These are phyloP conservation scores for Kodamaea anthophila DNA, from an alignment of 1,139 yeast species.

Conservation along the genomic window DNA sequence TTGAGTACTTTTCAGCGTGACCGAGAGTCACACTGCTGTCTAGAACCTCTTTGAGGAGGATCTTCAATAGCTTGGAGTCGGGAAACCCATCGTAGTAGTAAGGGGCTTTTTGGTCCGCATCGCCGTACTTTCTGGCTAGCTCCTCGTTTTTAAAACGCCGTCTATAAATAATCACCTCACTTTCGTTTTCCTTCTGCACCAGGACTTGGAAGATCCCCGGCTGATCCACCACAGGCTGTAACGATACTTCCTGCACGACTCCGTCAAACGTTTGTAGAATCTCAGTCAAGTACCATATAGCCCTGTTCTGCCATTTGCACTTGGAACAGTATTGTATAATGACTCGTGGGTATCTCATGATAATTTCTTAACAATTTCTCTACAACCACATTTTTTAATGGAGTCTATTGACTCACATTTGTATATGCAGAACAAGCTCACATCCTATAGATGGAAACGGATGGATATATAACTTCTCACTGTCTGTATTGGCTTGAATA, in stretches of 20 bases:
- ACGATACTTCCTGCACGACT: constrained; percentile 29
- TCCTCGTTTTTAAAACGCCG: constrained; percentile 30
- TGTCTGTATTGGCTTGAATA: too few species aligned
- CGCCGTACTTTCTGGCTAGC: constrained; percentile 14
- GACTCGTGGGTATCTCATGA: constrained; percentile 23
- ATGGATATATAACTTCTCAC: too few species aligned
- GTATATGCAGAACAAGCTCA: too few species aligned
- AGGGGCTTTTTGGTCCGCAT: constrained; percentile 20
- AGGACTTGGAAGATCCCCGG: constrained; percentile 36
- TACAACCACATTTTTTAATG: too few species aligned
- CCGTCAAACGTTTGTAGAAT: constrained; percentile 39
- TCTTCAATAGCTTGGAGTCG: constrained; percentile 37
- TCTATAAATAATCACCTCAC: constrained; percentile 25
- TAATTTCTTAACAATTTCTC: too few species aligned
- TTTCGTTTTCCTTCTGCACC: constrained; percentile 11
- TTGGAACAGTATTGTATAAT: constrained; percentile 37
- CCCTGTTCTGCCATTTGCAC: constrained; percentile 46
- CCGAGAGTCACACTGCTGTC: constrained; percentile 22
- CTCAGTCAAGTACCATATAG: constrained; percentile 43
- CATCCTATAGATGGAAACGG: too few species aligned
- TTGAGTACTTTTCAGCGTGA: constrained; percentile 25
- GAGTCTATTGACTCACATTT: too few species aligned
- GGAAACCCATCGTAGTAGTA: constrained; percentile 43
- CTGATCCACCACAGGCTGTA: constrained; percentile 32
- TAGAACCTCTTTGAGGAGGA: constrained; percentile 28